Base-by-base conservation (phyloP, 1,139 yeast species). In the Wickerhamomyces sp. region DNA sequence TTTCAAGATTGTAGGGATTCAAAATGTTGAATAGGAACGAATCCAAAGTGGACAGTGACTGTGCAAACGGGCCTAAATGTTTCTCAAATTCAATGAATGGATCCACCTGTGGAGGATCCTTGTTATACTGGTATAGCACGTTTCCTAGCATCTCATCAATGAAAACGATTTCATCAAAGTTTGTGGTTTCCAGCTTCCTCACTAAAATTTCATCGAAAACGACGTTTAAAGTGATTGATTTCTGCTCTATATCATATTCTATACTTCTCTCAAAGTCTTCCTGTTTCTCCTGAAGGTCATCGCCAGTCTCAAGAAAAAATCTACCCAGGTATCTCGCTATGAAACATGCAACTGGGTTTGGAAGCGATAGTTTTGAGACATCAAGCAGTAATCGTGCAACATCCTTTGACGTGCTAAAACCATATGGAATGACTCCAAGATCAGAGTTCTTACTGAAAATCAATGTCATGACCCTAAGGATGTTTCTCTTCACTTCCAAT, bases 281-380 rank as follows among this genome's bases (percentile, higher is more conserved):
- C 14, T 56, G 48, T 31, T 52, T 52, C 23, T 57, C 57, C 15
- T 35, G 15, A 2, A 63, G 55, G 8, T 39, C 15, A 9, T 57
- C 51, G 10, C 72, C 74, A 1, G 63, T 58, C 1, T 43, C 39
- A 10, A 58, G 46, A 51, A 73, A 77, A 47, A 59, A 73, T 3
- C 61, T 52, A 0, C 79, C 78, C 23, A 79, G 55, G 46, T 70
- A 71, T 14, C 64, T 61, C 0, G 74, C 73, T 41, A 70, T 62
- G 76, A 81, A 78, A 1, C 59, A 26, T 3, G 59, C 59, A 48
- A 75, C 68, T 0, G 51, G 50, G 5, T 44, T 42, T 1, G 65
- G 51, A 3, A 46, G 7, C 3, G 32, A 31, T 2, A 37, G 4
- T 27, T 46, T 44, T 1, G 48, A 40, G 2, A 54, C 40, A 5